Evolutionary conservation across 257 asterid genomes (phyloP).

Genomic region (Rehmannia glutinosa): DNA sequence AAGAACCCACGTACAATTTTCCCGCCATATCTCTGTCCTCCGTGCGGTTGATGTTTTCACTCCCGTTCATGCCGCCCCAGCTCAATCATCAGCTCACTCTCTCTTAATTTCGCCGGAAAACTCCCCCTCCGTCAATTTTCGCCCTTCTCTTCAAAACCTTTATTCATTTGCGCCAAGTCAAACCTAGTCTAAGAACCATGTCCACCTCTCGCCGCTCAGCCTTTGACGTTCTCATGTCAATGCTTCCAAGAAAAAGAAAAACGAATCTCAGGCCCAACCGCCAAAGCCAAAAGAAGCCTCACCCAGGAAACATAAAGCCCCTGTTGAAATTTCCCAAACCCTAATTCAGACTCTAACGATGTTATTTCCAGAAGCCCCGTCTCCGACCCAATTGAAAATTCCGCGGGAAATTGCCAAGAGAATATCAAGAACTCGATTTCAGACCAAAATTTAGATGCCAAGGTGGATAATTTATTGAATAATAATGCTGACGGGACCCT

Average conservation of each 20-base stretch:
- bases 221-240: conserved; percentile 73
- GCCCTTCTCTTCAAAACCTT: conserved; percentile 18
- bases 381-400: conserved; percentile 12
- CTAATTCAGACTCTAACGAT: conserved; percentile 16
- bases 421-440: conserved; percentile 9
- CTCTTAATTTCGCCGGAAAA: conserved; percentile 26
- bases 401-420: not conserved
- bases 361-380: conserved; percentile 2
- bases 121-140: not conserved
- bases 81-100: conserved; percentile 19
- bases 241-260: conserved; percentile 52
- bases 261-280: conserved; percentile 19
- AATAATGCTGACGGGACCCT: not conserved
- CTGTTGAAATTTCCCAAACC: conserved; percentile 26
- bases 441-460: conserved; percentile 15
- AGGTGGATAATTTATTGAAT: conserved; percentile 14
- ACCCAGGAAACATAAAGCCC: conserved; percentile 56
- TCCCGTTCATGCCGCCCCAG: conserved; percentile 26
- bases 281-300: conserved; percentile 36
- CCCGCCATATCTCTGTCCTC: conserved; percentile 32
- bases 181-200: conserved; percentile 52
- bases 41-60: conserved; percentile 34
- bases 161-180: conserved; percentile 14
- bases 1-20: not conserved
- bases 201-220: conserved; percentile 62